phyloP scores from a whole-genome alignment of 495 filamentous ascomycete genomes.

The Penicillium daleae region DNA sequence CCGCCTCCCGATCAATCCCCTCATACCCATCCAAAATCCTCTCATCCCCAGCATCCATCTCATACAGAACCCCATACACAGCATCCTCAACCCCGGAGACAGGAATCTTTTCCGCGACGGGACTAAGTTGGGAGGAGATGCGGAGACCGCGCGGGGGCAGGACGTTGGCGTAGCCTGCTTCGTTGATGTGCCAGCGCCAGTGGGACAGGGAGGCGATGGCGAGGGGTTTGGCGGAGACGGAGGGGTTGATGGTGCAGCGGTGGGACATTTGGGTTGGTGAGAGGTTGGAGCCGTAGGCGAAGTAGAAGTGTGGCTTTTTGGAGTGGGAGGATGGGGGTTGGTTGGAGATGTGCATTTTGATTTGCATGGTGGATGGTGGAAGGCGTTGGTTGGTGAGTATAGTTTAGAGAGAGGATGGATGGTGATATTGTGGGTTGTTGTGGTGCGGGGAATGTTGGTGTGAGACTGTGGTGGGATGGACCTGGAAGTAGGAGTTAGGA shows the following conservation, averaged over 20 bases:
- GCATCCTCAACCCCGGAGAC: constrained; percentile 31
- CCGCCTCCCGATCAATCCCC: constrained; percentile 39
- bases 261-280: constrained; percentile 65
- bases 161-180: constrained; percentile 72
- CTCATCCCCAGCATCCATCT: constrained; percentile 48
- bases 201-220: constrained; percentile 50
- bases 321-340: constrained; percentile 13
- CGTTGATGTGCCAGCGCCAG: constrained; percentile 70
- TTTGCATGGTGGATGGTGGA: background rate
- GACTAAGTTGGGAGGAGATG: constrained; percentile 26
- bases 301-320: constrained; percentile 54
- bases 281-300: constrained; percentile 76
- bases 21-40: constrained; percentile 46
- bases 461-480: background rate
- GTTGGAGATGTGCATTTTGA: constrained; percentile 13
- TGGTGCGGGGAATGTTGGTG: constrained; percentile 4
- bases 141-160: constrained; percentile 43
- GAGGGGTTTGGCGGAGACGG: constrained; percentile 53
- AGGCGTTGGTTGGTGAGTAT: background rate
- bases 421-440: background rate
- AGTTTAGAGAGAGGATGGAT: background rate
- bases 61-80: constrained; percentile 66
- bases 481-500: background rate
- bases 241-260: constrained; percentile 59
- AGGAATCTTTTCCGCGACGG: constrained; percentile 25